Evolutionary conservation across 805 yeast genomes (phyloP), one percentile per base, ranked within the genome.

Genomic region (Wickerhamiella azyma): DNA sequence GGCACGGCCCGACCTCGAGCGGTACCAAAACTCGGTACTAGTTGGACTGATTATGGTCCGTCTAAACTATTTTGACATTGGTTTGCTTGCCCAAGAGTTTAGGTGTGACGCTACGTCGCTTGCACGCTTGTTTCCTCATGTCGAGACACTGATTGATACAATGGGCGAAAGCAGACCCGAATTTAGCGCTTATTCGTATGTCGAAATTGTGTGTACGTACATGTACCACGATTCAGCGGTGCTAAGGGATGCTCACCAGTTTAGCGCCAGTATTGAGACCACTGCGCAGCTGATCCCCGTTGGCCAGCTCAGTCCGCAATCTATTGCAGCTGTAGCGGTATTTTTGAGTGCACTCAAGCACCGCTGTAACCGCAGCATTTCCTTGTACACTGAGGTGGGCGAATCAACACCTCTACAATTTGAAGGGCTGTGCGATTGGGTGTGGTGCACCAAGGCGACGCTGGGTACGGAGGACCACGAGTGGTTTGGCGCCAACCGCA

Each of bases 351-450:
- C 36, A 9, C 37, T 30, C 6, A 9, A 14, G n/a, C 17, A 11
- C 32, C 16, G 6, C 9, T 10, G 21, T 19, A 14, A n/a, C 9
- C 2, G 24, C 5, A 33, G 24, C 8, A 28, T 33, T 13, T 26
- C 14, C 4, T n/a, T 5, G 5, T 41, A 24, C 13, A 37, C 37
- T 9, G 29, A 32, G 8, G 11, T 24, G 9, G 44, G 32, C n/a
- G 13, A 11, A 11, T 9, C 24, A 4, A 9, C 30, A 5, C 19
- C 21, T 7, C 14, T n/a, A 6, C 18, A 16, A 21, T 41, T 41
- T 24, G 18, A n/a, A 18, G 37, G 24, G 14, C 26, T 32, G 26
- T 41, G 44, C 30, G 44, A 41, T 33, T 33, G 36, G 28, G 16
- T 41, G 9, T 41, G 37, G 37, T 41, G 38, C 18, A 33, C 26